Conservation (phyloP, 768 basidiomycete genomes). For the Tricholoma hemisulphureum region DNA sequence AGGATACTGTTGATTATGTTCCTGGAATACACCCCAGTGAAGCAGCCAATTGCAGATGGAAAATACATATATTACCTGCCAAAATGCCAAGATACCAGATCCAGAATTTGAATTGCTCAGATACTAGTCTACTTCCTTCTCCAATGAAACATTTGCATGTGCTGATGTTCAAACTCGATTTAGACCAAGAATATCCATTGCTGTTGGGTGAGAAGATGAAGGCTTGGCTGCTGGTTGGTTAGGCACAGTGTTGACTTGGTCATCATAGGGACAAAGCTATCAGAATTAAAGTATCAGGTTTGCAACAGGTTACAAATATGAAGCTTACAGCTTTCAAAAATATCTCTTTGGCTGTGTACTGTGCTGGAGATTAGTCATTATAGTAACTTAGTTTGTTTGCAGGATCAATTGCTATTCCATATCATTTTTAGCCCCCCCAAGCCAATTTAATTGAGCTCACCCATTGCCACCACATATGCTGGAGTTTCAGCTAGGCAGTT, state of each 20-base stretch:
- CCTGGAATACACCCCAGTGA: background rate
- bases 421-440: background rate
- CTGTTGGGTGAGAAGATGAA: background rate
- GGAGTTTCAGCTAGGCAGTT: constrained; percentile 6
- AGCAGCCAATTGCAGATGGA: background rate
- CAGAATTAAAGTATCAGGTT: background rate
- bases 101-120: background rate
- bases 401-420: constrained; percentile 11
- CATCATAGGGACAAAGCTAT: background rate
- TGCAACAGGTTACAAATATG: background rate
- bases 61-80: background rate
- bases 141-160: background rate
- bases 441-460: constrained; percentile 6
- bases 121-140: background rate
- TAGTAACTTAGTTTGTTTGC: constrained; percentile 7
- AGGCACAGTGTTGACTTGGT: background rate
- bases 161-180: background rate
- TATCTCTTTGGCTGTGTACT: background rate
- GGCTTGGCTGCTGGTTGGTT: background rate
- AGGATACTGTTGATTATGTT: too few species aligned
- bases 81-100: background rate
- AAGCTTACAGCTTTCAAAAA: background rate
- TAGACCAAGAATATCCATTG: background rate
- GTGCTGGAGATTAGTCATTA: background rate
- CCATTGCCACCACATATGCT: constrained; percentile 15